Evolutionary conservation across 139 green algal genomes (phyloP).

Genomic region (Chlamydomonas asymmetrica): DNA sequence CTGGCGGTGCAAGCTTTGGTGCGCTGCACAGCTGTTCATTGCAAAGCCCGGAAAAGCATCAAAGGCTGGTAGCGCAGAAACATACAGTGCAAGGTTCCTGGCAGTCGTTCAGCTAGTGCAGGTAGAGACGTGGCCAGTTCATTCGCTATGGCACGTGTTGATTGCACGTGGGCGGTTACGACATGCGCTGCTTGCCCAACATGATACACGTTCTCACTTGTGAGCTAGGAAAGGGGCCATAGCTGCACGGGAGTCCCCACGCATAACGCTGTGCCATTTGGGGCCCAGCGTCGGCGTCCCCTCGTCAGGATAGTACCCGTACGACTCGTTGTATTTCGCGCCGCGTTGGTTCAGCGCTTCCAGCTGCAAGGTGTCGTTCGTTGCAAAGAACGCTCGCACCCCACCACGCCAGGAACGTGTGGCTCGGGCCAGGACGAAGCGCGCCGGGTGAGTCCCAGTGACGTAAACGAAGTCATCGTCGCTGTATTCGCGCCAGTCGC

Average conservation of each 20-base stretch:
- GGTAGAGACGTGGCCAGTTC: no score
- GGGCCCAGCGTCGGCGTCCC: not conserved
- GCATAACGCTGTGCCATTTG: slow-evolving; percentile 8
- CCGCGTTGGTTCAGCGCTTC: slow-evolving; percentile 2
- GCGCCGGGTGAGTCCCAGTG: slow-evolving; percentile 5
- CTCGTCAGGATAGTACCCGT: slow-evolving; percentile 20
- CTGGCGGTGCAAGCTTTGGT: no score
- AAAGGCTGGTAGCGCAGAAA: no score
- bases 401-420: slow-evolving; percentile 6
- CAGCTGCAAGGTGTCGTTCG: slow-evolving; percentile 16
- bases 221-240: slow-evolving; percentile 28
- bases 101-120: no score
- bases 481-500: no score
- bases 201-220: no score
- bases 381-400: slow-evolving; percentile 17
- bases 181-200: no score
- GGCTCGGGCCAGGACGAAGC: slow-evolving; percentile 18
- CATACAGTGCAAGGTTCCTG: no score
- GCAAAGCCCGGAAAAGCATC: no score
- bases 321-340: slow-evolving; percentile 7
- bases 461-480: slow-evolving; percentile 15
- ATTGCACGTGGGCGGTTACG: no score
- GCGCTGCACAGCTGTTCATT: no score
- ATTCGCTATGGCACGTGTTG: no score
- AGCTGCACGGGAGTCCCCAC: slow-evolving; percentile 10